Evolutionary conservation across 2,329 filamentous ascomycete genomes (phyloP), one percentile per base, ranked within the genome.

Genomic region (Podosphaera aphanis): DNA sequence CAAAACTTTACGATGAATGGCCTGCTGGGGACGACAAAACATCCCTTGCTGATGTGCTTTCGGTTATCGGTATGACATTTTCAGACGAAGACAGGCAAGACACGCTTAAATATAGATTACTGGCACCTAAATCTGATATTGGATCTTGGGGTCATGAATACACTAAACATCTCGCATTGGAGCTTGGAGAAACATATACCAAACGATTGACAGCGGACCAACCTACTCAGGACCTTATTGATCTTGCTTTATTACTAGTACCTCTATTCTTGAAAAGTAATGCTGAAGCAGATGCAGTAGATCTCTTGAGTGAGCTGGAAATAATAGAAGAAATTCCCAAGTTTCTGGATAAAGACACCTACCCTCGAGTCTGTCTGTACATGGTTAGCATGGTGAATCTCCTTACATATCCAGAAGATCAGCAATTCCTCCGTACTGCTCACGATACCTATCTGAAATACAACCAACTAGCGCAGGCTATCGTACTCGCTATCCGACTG

Each of bases 351-450:
- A 80, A 92, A 61, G 79, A 95, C 64, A 95, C 86, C 21, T 98
- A 93, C 61, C 70, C 81, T 45, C 71, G 90, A 58, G 90, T 94
- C 47, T 95, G 90, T 60, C 66, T 98, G 54, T 98, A 98, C 66
- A 93, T 98, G 79, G 84, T 93, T 56, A 93, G 84, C 68, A 95
- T 95, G 83, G 90, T 98, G 54, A 93, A 90, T 59, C 74, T 98
- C 18, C 76, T 98, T 61, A 94, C 90, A 46, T 95, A 93, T 59
- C 90, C 90, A 38, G 90, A 98, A 63, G 94, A 98, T 63, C 83
- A 94, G 60, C 78, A 83, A 56, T 95, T 98, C 64, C 77, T 98
- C 49, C 79, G 77, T 52, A 93, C 88, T 6, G 86, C 88, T 42
- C 90, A 95, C 65, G 73, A 79, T 51, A 92, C 98, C 59, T 98